Percentiles rank a stretch among this genome's conserved stretches.
phyloP scores from a whole-genome alignment of 169 alveolate genomes.

The Perkinsus chesapeaki region DNA sequence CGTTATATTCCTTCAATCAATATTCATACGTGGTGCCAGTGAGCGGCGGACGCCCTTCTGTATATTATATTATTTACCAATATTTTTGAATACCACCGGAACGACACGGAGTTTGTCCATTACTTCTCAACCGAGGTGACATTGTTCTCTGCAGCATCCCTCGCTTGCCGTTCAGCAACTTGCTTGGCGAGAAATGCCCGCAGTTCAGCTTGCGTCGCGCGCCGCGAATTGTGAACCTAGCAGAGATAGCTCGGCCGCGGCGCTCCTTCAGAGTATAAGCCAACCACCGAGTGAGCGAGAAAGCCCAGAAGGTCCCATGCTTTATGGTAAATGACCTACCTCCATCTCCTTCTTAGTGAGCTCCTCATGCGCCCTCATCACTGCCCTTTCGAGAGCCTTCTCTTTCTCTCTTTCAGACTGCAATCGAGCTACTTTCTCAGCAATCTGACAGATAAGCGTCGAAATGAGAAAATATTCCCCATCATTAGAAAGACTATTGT shows the following conservation, averaged over 20 bases:
- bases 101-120: no score
- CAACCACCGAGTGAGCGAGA: neutral
- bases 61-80: no score
- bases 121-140: neutral
- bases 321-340: neutral
- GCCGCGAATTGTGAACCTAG: neutral
- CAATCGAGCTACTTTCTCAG: neutral
- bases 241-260: neutral
- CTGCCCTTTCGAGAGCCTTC: neutral
- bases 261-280: neutral
- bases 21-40: no score
- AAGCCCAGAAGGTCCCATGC: no score
- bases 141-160: neutral
- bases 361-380: neutral
- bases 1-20: no score
- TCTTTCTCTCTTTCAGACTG: neutral
- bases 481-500: no score
- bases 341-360: neutral
- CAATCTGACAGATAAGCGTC: neutral
- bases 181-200: neutral
- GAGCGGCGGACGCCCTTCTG: no score
- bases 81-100: no score
- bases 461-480: neutral
- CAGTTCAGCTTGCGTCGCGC: neutral
- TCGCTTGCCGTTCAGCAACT: neutral